Conservation (phyloP, 305 asterid genomes). For the Striga hermonthica region DNA sequence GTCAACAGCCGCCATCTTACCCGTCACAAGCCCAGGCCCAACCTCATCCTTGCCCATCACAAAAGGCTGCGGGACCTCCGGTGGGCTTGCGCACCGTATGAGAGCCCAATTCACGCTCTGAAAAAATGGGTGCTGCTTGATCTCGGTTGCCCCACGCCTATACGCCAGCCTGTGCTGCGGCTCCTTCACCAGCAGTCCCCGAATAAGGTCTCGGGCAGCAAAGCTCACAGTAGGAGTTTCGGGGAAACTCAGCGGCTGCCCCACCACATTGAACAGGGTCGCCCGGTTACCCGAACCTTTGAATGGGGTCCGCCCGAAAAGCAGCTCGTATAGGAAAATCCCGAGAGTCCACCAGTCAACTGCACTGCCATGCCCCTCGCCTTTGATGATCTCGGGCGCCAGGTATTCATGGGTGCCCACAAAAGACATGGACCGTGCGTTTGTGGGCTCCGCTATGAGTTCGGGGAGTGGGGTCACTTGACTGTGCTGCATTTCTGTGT, state of each 20-base stretch:
- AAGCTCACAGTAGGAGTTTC: conserved; percentile 66
- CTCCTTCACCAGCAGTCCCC: conserved; percentile 75
- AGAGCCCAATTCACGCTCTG: conserved; percentile 82
- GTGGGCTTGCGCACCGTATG: conserved; percentile 73
- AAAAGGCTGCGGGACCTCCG: conserved; percentile 58
- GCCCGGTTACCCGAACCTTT: conserved; percentile 65
- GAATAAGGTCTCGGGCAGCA: conserved; percentile 65
- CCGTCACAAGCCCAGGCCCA: conserved; percentile 25
- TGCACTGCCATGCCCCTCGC: conserved; percentile 79
- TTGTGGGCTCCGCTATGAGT: conserved; percentile 69
- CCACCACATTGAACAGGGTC: conserved; percentile 63
- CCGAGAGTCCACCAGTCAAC: conserved; percentile 89
- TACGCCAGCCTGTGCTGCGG: conserved; percentile 73
- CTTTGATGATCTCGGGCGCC: conserved; percentile 71
- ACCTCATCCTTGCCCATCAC: conserved; percentile 25
- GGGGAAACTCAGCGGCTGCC: conserved; percentile 66
- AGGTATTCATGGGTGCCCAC: conserved; percentile 75
- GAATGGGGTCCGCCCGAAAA: conserved; percentile 67
- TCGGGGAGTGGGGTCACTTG: conserved; percentile 59
- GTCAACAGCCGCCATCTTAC: conserved; percentile 43
- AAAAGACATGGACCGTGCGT: conserved; percentile 72
- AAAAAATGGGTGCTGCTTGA: conserved; percentile 75
- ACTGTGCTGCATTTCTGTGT: conserved; percentile 38
- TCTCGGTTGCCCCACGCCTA: conserved; percentile 72
- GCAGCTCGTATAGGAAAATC: conserved; percentile 60